Evolutionary conservation across 495 filamentous ascomycete genomes (phyloP).

Genomic region (Tuber borchii): DNA sequence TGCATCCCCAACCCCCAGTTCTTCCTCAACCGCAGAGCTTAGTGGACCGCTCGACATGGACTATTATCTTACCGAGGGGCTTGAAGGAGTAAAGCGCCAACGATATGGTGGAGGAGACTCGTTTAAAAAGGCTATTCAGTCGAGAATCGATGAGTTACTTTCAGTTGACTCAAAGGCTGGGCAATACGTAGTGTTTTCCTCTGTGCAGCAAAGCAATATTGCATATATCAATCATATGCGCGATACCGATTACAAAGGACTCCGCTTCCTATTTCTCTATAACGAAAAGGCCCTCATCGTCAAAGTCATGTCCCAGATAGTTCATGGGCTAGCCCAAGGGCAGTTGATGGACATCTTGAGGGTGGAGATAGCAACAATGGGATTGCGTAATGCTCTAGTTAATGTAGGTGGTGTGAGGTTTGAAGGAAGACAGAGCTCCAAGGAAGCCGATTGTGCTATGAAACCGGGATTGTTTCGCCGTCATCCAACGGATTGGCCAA

Average conservation of each 20-base stretch:
- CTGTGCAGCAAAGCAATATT: background rate
- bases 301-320: slow-evolving; percentile 6
- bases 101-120: too few relatives aligned
- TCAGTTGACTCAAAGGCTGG: too few relatives aligned
- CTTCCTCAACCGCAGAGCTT: too few relatives aligned
- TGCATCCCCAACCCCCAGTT: too few relatives aligned
- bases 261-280: background rate
- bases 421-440: slow-evolving; percentile 3
- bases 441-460: slow-evolving; percentile 7
- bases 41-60: too few relatives aligned
- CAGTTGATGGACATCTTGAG: background rate
- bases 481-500: slow-evolving; percentile 9
- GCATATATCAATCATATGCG: background rate
- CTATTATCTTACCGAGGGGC: too few relatives aligned
- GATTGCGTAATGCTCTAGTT: background rate
- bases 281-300: slow-evolving; percentile 5
- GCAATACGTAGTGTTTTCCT: background rate
- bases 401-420: background rate
- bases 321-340: background rate
- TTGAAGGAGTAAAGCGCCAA: too few relatives aligned
- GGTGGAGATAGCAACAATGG: background rate
- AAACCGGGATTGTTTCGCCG: background rate
- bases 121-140: too few relatives aligned
- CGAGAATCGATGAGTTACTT: too few relatives aligned
- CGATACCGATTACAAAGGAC: background rate